Base-by-base conservation (phyloP, 495 filamentous ascomycete species). In the Tuber brumale region DNA sequence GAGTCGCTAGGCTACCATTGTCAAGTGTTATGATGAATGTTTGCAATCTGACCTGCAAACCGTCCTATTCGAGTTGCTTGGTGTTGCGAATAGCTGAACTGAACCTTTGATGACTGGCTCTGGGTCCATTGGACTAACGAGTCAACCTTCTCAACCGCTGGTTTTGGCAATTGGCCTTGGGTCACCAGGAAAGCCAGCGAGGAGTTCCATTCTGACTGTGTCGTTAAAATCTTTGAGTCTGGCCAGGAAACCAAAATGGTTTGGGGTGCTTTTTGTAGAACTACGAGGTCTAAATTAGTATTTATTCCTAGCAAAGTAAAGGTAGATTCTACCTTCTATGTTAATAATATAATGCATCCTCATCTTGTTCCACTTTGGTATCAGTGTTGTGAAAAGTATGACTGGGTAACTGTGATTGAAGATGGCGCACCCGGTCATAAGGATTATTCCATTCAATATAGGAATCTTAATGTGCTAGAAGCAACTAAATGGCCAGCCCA, bases 291-390 rank as follows among this genome's bases (percentile, higher is more conserved):
- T 21, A 44, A 74, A 21, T n/a, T 76, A n/a, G 43, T 74, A 16
- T 71, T 41, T 44, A 69, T 75, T 72, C 73, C 70, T 21, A 10
- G 5, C 7, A 51, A 70, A 46, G 74, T 37, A 3, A 76, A 74
- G 27, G 19, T 76, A 23, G 43, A 76, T 31, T 76, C 66, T 73
- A 23, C 70, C 72, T n/a, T 43, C 4, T 76, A 74, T 51, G 46
- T 43, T 43, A 12, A 3, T 7, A 42, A 23, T 14, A 72, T 76
- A 2, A 46, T 74, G 35, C 21, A 75, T 74, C 71, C 74, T 31
- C 44, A 37, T n/a, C 51, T 76, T 23, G 73, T 76, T 23, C 74
- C 74, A 2, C 74, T 76, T 21, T 76, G 74, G 74, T 37, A 76
- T n/a, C 27, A 76, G 31, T 44, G n/a, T 19, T 74, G 37, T 76